phyloP scores from a whole-genome alignment of 1,284 basidiomycete genomes.

The Leccinum solheimii region DNA sequence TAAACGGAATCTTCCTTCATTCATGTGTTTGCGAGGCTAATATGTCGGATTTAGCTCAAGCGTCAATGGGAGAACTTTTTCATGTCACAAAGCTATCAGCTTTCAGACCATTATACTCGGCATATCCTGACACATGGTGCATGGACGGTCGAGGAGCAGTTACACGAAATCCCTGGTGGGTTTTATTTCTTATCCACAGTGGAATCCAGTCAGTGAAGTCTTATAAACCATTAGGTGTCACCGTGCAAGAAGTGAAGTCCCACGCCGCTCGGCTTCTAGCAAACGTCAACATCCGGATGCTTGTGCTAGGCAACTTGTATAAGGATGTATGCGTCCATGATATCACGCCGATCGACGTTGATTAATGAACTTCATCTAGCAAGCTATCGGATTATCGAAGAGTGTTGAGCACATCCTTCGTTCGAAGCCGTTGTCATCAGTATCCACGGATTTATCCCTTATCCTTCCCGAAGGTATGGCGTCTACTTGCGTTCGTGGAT shows the following conservation, averaged over 20 bases:
- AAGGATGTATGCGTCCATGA: constrained; percentile 59
- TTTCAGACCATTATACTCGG: constrained; percentile 79
- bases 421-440: constrained; percentile 53
- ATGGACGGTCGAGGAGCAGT: constrained; percentile 82
- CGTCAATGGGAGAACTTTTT: constrained; percentile 86
- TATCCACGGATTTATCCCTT: constrained; percentile 49
- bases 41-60: constrained; percentile 49
- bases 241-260: constrained; percentile 65
- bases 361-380: constrained; percentile 44
- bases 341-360: background rate
- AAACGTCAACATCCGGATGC: constrained; percentile 70
- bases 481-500: background rate
- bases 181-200: constrained; percentile 11
- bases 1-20: constrained; percentile 34
- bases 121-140: constrained; percentile 71
- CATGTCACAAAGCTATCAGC: constrained; percentile 79
- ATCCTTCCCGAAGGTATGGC: constrained; percentile 65
- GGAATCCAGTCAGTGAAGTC: background rate
- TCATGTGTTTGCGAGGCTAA: constrained; percentile 10
- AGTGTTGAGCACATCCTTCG: constrained; percentile 71
- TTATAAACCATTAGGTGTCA: constrained; percentile 10
- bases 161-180: constrained; percentile 78
- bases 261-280: constrained; percentile 69
- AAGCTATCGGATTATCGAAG: constrained; percentile 74
- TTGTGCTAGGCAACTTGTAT: constrained; percentile 86